A percentile compares a stretch with the other conserved stretches of the same genome.
Conservation (phyloP, 768 basidiomycete species). For the Boletus vinaceobasis region DNA sequence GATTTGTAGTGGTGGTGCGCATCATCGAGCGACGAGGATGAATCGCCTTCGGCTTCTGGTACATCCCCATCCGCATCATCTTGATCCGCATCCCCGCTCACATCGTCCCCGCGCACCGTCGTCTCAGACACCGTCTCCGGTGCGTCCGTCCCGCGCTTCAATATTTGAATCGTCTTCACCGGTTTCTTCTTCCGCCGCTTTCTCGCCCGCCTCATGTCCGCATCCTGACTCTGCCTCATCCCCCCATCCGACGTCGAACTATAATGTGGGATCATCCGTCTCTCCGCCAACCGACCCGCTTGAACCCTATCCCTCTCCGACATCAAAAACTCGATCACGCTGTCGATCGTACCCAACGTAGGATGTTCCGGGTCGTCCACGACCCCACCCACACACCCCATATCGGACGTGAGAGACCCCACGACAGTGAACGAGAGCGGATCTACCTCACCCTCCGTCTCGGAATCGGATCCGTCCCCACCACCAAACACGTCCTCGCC, state of each 20-base stretch:
- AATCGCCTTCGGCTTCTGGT: slow-evolving; percentile 21
- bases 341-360: slow-evolving; percentile 69
- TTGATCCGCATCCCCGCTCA: slow-evolving; percentile 27
- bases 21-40: slow-evolving; percentile 29
- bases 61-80: slow-evolving; percentile 15
- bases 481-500: slow-evolving; percentile 10
- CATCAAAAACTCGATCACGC: slow-evolving; percentile 71
- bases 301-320: slow-evolving; percentile 61
- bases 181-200: slow-evolving; percentile 40
- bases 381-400: slow-evolving; percentile 17
- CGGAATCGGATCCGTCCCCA: slow-evolving; percentile 27
- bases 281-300: slow-evolving; percentile 36
- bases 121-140: slow-evolving; percentile 23
- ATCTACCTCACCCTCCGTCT: slow-evolving; percentile 39
- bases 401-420: slow-evolving; percentile 23
- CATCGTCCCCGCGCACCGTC: slow-evolving; percentile 22
- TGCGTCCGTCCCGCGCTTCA: slow-evolving; percentile 21
- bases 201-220: slow-evolving; percentile 37
- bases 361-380: slow-evolving; percentile 44
- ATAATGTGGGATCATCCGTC: slow-evolving; percentile 25
- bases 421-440: slow-evolving; percentile 24
- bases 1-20: slow-evolving; percentile 20
- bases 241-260: slow-evolving; percentile 37
- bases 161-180: slow-evolving; percentile 26
- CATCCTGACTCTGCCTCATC: slow-evolving; percentile 36